These are phyloP conservation scores for Aulographum hederae DNA, from an alignment of 2,329 filamentous ascomycete species.

Conservation along the genomic window DNA sequence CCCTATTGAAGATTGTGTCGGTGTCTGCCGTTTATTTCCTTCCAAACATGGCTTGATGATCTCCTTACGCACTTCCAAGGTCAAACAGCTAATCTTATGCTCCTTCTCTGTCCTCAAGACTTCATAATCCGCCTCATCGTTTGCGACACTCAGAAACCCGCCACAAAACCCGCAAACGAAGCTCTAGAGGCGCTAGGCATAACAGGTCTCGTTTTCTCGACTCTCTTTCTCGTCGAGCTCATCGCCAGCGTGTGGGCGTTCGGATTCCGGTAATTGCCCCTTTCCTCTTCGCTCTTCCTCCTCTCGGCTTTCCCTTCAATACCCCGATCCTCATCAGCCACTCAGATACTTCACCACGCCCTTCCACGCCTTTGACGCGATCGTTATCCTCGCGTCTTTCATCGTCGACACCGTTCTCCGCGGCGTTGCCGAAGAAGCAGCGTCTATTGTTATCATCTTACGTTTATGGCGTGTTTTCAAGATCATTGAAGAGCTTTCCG, in stretches of 20 bases:
- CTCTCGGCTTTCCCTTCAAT: constrained; percentile 1
- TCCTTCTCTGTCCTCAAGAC: constrained; percentile 13
- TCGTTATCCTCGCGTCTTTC: constrained; percentile 44
- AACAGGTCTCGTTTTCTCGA: constrained; percentile 40
- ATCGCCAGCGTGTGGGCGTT: constrained; percentile 40
- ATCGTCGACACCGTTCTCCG: constrained; percentile 41
- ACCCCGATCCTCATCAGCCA: too few species aligned
- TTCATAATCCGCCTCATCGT: constrained; percentile 31
- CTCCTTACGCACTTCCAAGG: not conserved
- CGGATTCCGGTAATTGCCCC: constrained; percentile 32
- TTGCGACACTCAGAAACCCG: constrained; percentile 21
- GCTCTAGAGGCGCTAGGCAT: constrained; percentile 28
- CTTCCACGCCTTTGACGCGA: constrained; percentile 47
- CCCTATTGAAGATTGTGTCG: too few species aligned
- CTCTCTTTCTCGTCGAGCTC: constrained; percentile 47
- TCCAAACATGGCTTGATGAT: too few species aligned
- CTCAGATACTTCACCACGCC: constrained; percentile 15
- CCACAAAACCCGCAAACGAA: constrained; percentile 18
- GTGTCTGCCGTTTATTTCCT: too few species aligned
- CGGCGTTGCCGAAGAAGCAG: constrained; percentile 43
- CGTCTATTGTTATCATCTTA: constrained; percentile 46
- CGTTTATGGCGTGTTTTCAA: constrained; percentile 53
- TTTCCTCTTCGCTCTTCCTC: constrained; percentile 2
- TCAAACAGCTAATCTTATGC: not conserved
- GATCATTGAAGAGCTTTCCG: constrained; percentile 49